These are phyloP conservation scores for Apiospora malaysiana DNA, from an alignment of 2,329 filamentous ascomycete genomes.

Conservation along the genomic window DNA sequence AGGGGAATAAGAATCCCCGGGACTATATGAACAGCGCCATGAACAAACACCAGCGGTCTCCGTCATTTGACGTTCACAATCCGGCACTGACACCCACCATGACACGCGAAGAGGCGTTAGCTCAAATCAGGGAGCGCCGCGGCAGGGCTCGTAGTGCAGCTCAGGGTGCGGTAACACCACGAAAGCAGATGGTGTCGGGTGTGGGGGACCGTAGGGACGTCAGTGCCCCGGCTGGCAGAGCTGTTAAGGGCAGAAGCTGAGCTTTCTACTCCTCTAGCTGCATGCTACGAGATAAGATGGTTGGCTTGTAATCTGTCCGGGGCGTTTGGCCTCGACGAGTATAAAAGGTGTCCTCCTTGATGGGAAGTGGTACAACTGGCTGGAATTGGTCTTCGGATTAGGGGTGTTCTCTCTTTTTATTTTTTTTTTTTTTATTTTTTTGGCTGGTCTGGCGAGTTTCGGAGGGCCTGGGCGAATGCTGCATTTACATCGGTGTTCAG, in stretches of 20 bases:
- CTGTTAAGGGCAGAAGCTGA: conserved; percentile 32
- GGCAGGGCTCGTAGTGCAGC: conserved; percentile 74
- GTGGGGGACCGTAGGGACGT: conserved; percentile 51
- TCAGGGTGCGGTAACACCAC: conserved; percentile 65
- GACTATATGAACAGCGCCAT: conserved; percentile 53
- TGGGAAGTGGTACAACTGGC: conserved; percentile 13
- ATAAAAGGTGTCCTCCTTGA: neutral
- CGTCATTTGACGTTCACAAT: conserved; percentile 60
- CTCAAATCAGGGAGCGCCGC: conserved; percentile 74
- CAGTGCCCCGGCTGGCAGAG: conserved; percentile 50
- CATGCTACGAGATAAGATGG: neutral
- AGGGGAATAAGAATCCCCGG: conserved; percentile 50
- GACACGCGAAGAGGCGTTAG: conserved; percentile 76
- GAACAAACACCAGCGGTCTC: conserved; percentile 43
- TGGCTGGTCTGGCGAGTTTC: conserved; percentile 7
- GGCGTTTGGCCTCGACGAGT: neutral
- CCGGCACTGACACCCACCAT: conserved; percentile 69
- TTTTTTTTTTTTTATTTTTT: too few relatives aligned
- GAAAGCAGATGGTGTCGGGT: conserved; percentile 62
- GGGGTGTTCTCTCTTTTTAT: neutral
- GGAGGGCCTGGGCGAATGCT: conserved; percentile 15
- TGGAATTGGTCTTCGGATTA: conserved; percentile 2
- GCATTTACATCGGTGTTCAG: conserved; percentile 25
- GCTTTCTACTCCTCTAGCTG: neutral
- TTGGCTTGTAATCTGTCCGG: neutral